Conservation (phyloP, 108 stramenopile genomes). For the Fistulifera pelliculosa region DNA sequence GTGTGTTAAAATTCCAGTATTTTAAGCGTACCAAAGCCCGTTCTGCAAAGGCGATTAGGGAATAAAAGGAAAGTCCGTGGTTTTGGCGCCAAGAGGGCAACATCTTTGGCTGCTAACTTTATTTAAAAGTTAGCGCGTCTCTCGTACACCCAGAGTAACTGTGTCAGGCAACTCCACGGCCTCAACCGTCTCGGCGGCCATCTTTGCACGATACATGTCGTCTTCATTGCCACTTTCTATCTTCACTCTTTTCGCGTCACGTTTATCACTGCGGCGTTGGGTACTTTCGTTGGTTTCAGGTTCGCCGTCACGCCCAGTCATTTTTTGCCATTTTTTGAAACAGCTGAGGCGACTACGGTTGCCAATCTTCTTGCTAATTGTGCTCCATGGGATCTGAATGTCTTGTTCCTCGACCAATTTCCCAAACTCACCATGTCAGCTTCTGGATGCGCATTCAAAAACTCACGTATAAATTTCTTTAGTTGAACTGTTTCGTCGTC, state of each 20-base stretch:
- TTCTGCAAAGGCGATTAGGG: too few relatives aligned
- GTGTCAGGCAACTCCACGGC: slow-evolving; percentile 37
- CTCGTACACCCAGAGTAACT: too few relatives aligned
- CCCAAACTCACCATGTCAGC: slow-evolving; percentile 43
- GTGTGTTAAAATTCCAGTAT: too few relatives aligned
- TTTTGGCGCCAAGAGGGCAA: too few relatives aligned
- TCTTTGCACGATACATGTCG: slow-evolving; percentile 19
- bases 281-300: slow-evolving; percentile 4
- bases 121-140: too few relatives aligned
- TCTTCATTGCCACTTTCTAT: slow-evolving; percentile 4
- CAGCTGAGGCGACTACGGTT: slow-evolving; percentile 58
- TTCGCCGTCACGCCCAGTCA: slow-evolving; percentile 12
- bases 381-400: slow-evolving; percentile 49
- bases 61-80: too few relatives aligned
- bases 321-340: slow-evolving; percentile 54
- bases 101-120: too few relatives aligned
- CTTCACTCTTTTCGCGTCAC: slow-evolving; percentile 6
- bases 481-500: slow-evolving; percentile 46
- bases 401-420: slow-evolving; percentile 36
- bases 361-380: slow-evolving; percentile 61
- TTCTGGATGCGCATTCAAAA: slow-evolving; percentile 23
- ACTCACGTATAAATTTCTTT: slow-evolving; percentile 38
- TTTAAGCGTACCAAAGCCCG: too few relatives aligned
- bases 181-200: slow-evolving; percentile 49
- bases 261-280: not conserved